phyloP scores from a whole-genome alignment of 2,329 filamentous ascomycete species.

The Epichloe hybrida region DNA sequence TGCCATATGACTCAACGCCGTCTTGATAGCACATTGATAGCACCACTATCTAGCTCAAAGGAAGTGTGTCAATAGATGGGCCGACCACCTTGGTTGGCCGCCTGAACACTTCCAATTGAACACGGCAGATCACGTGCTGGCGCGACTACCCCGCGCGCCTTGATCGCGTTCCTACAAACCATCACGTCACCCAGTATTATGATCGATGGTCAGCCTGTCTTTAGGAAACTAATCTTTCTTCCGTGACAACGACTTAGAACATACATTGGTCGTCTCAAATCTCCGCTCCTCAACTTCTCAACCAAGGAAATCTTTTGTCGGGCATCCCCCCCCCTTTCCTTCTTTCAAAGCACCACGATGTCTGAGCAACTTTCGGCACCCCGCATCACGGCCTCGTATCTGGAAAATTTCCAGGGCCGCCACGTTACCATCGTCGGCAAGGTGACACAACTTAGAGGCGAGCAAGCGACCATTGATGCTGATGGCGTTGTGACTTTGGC shows the following conservation, averaged over 20 bases:
- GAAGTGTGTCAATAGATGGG: too few species aligned
- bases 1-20: too few species aligned
- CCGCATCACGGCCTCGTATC: conserved; percentile 68
- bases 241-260: too few species aligned
- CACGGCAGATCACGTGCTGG: neutral
- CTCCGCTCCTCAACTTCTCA: neutral
- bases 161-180: neutral
- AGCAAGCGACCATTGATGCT: conserved; percentile 67
- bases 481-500: conserved; percentile 62
- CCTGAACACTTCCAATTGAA: too few species aligned
- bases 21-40: too few species aligned
- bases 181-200: neutral
- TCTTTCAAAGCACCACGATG: conserved; percentile 32
- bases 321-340: neutral
- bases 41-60: too few species aligned
- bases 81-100: too few species aligned
- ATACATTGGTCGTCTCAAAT: neutral
- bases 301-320: neutral
- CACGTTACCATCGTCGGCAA: conserved; percentile 79
- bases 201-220: too few species aligned
- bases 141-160: neutral
- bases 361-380: conserved; percentile 55
- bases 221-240: too few species aligned
- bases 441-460: conserved; percentile 69
- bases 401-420: conserved; percentile 59